Evolutionary conservation across 2,329 filamentous ascomycete species (phyloP).

Genomic region (Gnomoniopsis sp.): DNA sequence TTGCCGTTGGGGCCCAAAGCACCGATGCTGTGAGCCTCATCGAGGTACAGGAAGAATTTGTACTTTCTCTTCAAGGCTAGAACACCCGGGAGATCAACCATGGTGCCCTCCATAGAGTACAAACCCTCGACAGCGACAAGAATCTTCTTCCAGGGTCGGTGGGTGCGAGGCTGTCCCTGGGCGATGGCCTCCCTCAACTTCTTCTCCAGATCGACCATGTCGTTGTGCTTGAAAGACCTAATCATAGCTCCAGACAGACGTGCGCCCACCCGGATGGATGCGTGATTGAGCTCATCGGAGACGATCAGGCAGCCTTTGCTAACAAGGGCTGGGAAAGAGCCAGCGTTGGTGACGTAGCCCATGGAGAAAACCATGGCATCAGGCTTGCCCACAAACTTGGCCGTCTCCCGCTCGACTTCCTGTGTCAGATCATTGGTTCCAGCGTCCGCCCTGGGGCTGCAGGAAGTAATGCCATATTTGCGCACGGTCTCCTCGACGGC

Average conservation of each 20-base stretch:
- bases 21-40: conserved; percentile 95
- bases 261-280: conserved; percentile 92
- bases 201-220: conserved; percentile 83
- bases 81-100: conserved; percentile 94
- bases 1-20: conserved; percentile 84
- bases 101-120: conserved; percentile 99
- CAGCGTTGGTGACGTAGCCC: conserved; percentile 96
- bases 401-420: conserved; percentile 87
- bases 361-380: conserved; percentile 97
- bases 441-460: conserved; percentile 76
- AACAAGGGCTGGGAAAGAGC: conserved; percentile 86
- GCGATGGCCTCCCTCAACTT: conserved; percentile 89
- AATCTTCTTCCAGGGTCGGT: conserved; percentile 99
- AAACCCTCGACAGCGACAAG: conserved; percentile 92
- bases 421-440: conserved; percentile 84
- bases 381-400: conserved; percentile 89
- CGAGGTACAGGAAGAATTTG: conserved; percentile 94
- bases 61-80: conserved; percentile 88
- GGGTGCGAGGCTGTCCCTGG: conserved; percentile 95
- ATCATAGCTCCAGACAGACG: conserved; percentile 94
- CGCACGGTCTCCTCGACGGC: conserved; percentile 81
- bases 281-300: conserved; percentile 96
- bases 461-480: conserved; percentile 80
- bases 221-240: conserved; percentile 95
- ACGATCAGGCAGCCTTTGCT: conserved; percentile 92